Evolutionary conservation across 495 filamentous ascomycete genomes (phyloP).

Genomic region (Cairneyella variabilis): DNA sequence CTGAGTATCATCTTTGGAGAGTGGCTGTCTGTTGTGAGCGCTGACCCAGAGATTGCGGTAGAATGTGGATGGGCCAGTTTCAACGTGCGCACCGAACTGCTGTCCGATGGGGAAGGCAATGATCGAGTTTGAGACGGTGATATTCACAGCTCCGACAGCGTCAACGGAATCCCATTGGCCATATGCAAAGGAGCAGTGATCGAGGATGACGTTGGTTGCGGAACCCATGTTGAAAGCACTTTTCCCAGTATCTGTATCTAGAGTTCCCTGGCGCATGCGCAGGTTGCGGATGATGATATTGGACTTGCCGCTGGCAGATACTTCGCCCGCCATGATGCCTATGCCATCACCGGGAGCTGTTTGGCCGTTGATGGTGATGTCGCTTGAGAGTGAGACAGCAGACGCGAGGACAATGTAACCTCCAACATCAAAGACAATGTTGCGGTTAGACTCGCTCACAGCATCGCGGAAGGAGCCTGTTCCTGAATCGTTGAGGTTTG

Average conservation of each 20-base stretch:
- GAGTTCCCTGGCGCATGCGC: constrained; percentile 35
- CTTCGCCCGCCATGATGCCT: constrained; percentile 31
- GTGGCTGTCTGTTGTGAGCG: constrained; percentile 25
- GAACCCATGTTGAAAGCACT: constrained; percentile 36
- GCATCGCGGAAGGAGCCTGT: constrained; percentile 39
- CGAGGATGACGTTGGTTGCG: constrained; percentile 36
- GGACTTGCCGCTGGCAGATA: constrained; percentile 32
- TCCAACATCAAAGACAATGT: constrained; percentile 36
- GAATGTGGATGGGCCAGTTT: constrained; percentile 24
- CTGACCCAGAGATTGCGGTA: constrained; percentile 34
- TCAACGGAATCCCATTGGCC: constrained; percentile 35
- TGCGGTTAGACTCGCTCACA: constrained; percentile 33
- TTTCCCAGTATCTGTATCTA: constrained; percentile 34
- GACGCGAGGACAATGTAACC: constrained; percentile 33
- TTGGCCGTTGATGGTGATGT: constrained; percentile 38
- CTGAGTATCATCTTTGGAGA: constrained; percentile 24
- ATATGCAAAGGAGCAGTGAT: constrained; percentile 35
- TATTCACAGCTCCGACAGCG: constrained; percentile 33
- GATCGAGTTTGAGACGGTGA: constrained; percentile 39
- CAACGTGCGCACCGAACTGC: constrained; percentile 33
- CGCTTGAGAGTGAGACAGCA: constrained; percentile 31
- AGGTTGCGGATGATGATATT: constrained; percentile 38
- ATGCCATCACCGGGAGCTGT: constrained; percentile 37
- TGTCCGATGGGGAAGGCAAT: constrained; percentile 34
- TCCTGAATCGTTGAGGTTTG: constrained; percentile 35